Base-by-base conservation (phyloP, 2,329 filamentous ascomycete genomes). In the Hypoxylon sp. region DNA sequence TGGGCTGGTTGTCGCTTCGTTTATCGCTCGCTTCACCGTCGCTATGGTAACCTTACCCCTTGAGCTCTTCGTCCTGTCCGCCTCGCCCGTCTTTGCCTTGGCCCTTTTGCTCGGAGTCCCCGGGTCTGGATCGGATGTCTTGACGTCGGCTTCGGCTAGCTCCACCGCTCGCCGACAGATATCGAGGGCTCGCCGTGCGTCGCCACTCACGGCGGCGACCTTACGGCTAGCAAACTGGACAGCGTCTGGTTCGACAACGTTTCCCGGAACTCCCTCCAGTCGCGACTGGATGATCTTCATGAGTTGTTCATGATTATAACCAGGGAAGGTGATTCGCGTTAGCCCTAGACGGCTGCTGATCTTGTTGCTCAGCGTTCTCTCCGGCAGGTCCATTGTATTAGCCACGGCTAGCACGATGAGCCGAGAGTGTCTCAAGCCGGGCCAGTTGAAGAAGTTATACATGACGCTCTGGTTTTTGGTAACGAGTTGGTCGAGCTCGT, bases 371-470 rank as follows among this genome's bases (percentile, higher is more conserved):
- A 99, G 83, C 0, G 95, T 99, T 74, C 95, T 86, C 78, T 99
- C 95, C 0, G 95, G 95, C 60, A 99, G 80, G 79, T 99, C 95
- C 95, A 99, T 99, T 22, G 95, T 99, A 78, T 99, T 99, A 54
- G 95, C 96, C 17, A 99, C 95, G 10, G 96, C 96, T 6, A 99
- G 87, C 6, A 99, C 96, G 76, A 99, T 97, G 46, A 99, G 84
- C 50, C 94, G 88, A 56, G 93, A 97, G 78, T 99, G 94, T 51
- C 92, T 87, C 56, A 98, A 83, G 10, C 92, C 91, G 3, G 95
- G 95, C 95, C 95, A 99, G 75, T 99, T 99, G 85, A 99, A 99
- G 78, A 99, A 99, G 78, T 99, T 99, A 81, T 99, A 99, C 95
- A 99, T 99, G 79, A 99, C 95, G n/a, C 92, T 94, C 77, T 99